Evolutionary conservation across 805 yeast genomes (phyloP).

Genomic region (Saturnispora serradocipensis): DNA sequence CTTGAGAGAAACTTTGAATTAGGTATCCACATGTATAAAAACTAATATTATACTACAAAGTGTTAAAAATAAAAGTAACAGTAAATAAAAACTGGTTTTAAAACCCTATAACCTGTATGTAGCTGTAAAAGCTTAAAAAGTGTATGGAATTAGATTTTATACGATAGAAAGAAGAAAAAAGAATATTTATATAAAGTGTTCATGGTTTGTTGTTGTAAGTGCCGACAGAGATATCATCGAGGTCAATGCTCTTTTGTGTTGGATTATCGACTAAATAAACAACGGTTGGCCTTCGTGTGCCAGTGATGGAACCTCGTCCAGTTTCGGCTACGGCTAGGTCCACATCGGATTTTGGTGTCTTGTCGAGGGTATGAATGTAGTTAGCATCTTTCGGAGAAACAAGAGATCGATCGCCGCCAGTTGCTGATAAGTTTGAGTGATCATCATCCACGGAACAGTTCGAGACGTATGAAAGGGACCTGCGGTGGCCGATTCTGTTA

Average conservation of each 20-base stretch:
- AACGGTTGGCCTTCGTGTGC: background rate
- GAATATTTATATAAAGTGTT: background rate
- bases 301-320: background rate
- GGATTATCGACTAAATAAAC: conserved; percentile 3
- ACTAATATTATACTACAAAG: background rate
- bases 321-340: background rate
- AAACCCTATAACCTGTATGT: too few relatives aligned
- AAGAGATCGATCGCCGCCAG: background rate
- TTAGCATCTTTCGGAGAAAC: background rate
- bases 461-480: background rate
- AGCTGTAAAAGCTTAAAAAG: too few relatives aligned
- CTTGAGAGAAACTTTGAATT: conserved; percentile 16
- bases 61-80: background rate
- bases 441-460: background rate
- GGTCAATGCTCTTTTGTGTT: background rate
- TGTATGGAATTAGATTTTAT: background rate
- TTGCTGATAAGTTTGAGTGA: background rate
- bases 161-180: background rate
- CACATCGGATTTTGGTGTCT: background rate
- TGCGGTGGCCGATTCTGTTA: conserved; percentile 1
- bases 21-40: background rate
- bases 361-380: background rate
- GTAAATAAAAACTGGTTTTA: too few relatives aligned
- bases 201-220: background rate
- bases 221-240: background rate